Evolutionary conservation across 2,329 filamentous ascomycete genomes (phyloP).

Genomic region (Fusarium siculi): DNA sequence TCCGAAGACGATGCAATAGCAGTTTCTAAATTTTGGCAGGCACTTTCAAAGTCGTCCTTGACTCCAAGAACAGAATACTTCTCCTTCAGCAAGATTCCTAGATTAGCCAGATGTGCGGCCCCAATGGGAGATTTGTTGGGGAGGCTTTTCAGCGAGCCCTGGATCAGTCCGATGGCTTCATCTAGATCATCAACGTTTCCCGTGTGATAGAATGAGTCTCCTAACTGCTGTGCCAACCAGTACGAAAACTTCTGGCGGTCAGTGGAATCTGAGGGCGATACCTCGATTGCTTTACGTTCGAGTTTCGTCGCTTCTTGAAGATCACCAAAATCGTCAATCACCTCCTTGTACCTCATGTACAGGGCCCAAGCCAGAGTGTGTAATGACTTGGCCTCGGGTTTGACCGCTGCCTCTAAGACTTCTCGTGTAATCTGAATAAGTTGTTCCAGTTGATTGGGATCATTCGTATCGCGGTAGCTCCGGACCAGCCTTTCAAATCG

Average conservation of each 20-base stretch:
- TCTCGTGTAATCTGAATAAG: background rate
- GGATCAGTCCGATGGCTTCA: background rate
- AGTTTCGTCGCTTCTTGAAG: background rate
- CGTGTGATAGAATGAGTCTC: background rate
- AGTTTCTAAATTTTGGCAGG: background rate
- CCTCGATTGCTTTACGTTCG: background rate
- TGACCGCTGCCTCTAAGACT: fast-evolving
- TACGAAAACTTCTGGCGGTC: background rate
- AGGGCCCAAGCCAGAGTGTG: background rate
- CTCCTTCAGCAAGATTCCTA: background rate
- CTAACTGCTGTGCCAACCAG: background rate
- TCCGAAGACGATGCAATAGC: background rate
- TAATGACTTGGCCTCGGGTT: background rate
- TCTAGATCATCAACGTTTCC: background rate
- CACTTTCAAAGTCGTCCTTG: background rate
- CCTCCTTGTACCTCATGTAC: background rate
- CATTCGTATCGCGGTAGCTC: background rate
- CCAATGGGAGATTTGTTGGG: fast-evolving
- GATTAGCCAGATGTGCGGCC: background rate
- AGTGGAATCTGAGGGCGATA: fast-evolving
- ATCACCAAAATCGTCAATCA: fast-evolving
- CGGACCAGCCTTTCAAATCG: fast-evolving
- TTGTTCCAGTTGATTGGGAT: background rate
- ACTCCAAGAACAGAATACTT: background rate
- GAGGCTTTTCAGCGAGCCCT: background rate